Evolutionary conservation across 2,329 filamentous ascomycete species (phyloP).

Genomic region (Boeremia exigua): DNA sequence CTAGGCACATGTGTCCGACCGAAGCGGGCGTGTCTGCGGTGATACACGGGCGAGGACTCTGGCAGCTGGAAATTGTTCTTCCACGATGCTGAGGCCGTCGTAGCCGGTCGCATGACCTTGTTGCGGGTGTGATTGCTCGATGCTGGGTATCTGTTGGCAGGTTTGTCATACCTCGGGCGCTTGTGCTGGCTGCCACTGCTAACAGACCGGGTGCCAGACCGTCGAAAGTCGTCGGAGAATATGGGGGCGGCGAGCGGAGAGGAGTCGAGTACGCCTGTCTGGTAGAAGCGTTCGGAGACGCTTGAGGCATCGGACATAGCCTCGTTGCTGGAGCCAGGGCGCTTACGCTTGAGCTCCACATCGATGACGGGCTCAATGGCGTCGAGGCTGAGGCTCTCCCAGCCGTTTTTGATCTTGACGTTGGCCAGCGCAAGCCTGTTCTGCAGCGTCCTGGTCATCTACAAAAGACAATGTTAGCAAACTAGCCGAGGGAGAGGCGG

Average conservation of each 20-base stretch:
- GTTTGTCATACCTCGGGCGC: slow-evolving; percentile 38
- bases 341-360: slow-evolving; percentile 76
- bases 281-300: slow-evolving; percentile 77
- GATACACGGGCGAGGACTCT: slow-evolving; percentile 86
- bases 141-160: slow-evolving; percentile 37
- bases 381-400: slow-evolving; percentile 87
- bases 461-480: slow-evolving; percentile 18
- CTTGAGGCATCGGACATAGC: slow-evolving; percentile 85
- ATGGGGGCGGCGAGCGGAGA: slow-evolving; percentile 83
- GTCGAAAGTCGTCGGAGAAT: slow-evolving; percentile 80
- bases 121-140: slow-evolving; percentile 70
- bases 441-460: slow-evolving; percentile 94
- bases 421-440: slow-evolving; percentile 94
- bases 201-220: slow-evolving; percentile 60
- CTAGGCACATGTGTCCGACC: slow-evolving; percentile 71
- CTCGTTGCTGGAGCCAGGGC: slow-evolving; percentile 70
- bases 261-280: slow-evolving; percentile 73
- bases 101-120: slow-evolving; percentile 64
- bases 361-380: slow-evolving; percentile 84
- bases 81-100: slow-evolving; percentile 68
- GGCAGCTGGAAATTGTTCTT: slow-evolving; percentile 77
- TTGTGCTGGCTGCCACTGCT: slow-evolving; percentile 57
- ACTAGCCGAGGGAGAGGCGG: slow-evolving; percentile 8
- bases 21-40: slow-evolving; percentile 75
- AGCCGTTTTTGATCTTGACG: slow-evolving; percentile 96